A percentile compares a stretch with the other conserved stretches of the same genome.
phyloP scores from a whole-genome alignment of 2,329 filamentous ascomycete genomes.

The Fusarium anguioides region DNA sequence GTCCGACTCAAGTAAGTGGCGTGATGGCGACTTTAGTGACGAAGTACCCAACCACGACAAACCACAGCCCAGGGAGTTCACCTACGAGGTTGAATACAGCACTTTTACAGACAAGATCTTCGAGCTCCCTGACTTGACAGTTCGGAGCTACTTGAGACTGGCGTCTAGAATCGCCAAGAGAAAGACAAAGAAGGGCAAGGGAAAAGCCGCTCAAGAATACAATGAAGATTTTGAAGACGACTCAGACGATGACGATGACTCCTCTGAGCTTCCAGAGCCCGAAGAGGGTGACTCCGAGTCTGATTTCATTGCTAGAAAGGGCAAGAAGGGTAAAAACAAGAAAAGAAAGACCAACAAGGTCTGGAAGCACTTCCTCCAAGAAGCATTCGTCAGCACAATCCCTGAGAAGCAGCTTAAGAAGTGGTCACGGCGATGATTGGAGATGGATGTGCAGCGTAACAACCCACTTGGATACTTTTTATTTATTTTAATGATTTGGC shows the following conservation, averaged over 20 bases:
- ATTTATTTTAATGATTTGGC: conserved; percentile 18
- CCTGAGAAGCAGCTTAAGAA: conserved; percentile 72
- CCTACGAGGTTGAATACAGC: conserved; percentile 86
- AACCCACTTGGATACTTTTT: conserved; percentile 11
- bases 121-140: conserved; percentile 83
- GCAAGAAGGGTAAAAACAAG: conserved; percentile 55
- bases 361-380: conserved; percentile 81
- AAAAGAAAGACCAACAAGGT: conserved; percentile 69
- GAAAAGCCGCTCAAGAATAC: conserved; percentile 32
- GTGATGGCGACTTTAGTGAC: conserved; percentile 70
- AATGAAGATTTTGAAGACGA: conserved; percentile 45
- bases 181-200: conserved; percentile 39
- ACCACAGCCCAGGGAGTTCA: conserved; percentile 72
- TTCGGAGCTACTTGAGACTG: conserved; percentile 81
- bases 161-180: conserved; percentile 77
- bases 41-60: conserved; percentile 63
- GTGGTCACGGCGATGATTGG: conserved; percentile 46
- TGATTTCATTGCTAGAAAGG: conserved; percentile 20
- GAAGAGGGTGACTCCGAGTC: conserved; percentile 38
- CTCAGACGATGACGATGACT: conserved; percentile 41
- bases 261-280: conserved; percentile 22
- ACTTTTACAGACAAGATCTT: conserved; percentile 83
- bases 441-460: conserved; percentile 5
- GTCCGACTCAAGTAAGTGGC: conserved; percentile 62
- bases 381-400: conserved; percentile 83